Evolutionary conservation across 164 flowering plant species (phyloP).

Genomic region (Kingdonia uniflora): DNA sequence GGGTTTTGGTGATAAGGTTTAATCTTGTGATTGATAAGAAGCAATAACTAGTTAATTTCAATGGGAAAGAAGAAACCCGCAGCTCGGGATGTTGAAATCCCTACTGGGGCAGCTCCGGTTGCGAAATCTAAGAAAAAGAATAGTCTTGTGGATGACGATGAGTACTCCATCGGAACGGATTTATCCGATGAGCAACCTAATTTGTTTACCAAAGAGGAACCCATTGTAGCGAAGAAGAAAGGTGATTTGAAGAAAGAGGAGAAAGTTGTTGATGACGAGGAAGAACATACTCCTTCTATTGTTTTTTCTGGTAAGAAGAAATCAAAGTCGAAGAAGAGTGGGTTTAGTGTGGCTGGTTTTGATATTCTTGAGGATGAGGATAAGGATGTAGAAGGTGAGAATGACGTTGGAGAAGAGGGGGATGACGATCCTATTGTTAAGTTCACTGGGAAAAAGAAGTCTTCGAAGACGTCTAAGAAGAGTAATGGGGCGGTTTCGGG

Average conservation of each 20-base stretch:
- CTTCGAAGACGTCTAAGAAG: constrained; percentile 10
- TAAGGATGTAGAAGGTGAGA: constrained; percentile 11
- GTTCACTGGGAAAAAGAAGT: constrained; percentile 6
- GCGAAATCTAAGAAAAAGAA: constrained; percentile 61
- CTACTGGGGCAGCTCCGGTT: constrained; percentile 18
- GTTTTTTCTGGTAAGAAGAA: constrained; percentile 44
- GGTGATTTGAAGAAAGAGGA: constrained; percentile 19
- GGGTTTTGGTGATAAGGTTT: no score
- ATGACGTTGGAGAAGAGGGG: constrained; percentile 9
- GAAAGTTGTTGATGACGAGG: constrained; percentile 17
- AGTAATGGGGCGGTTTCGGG: constrained; percentile 7
- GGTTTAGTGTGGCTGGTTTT: constrained; percentile 17
- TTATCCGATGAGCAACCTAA: constrained; percentile 31
- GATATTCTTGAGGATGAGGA: constrained; percentile 21
- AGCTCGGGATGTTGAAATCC: constrained; percentile 31
- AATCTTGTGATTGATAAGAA: no score
- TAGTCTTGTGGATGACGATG: constrained; percentile 56
- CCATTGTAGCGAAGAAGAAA: constrained; percentile 7
- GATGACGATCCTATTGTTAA: constrained; percentile 3
- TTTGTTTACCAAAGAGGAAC: constrained; percentile 23
- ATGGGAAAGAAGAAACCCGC: constrained; percentile 70
- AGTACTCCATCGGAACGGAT: constrained; percentile 59
- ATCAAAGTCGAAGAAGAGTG: constrained; percentile 33
- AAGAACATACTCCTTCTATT: constrained; percentile 9
- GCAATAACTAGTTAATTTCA: no score